These are phyloP conservation scores for Fusarium zealandicum DNA, from an alignment of 2,329 filamentous ascomycete genomes.

Conservation along the genomic window DNA sequence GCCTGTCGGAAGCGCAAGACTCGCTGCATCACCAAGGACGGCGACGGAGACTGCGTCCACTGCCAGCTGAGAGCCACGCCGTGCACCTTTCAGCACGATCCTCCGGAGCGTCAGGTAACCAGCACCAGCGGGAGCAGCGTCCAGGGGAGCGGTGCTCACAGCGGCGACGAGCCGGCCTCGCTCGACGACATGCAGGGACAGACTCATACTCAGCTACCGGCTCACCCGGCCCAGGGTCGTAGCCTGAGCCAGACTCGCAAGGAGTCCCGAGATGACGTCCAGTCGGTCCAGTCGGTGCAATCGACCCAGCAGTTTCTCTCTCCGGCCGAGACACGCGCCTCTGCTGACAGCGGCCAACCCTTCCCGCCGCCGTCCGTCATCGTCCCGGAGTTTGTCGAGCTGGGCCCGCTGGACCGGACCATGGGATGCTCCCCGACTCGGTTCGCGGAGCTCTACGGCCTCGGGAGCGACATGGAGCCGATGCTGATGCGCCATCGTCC, in stretches of 20 bases:
- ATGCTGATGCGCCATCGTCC: constrained; percentile 52
- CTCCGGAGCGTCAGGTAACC: constrained; percentile 38
- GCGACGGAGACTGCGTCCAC: constrained; percentile 40
- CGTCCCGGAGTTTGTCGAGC: constrained; percentile 19
- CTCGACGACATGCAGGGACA: constrained; percentile 17
- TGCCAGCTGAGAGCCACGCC: constrained; percentile 40
- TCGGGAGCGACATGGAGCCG: constrained; percentile 47
- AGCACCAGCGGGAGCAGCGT: constrained; percentile 23
- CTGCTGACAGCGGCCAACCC: constrained; percentile 32
- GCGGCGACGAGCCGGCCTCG: constrained; percentile 27
- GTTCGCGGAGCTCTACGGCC: constrained; percentile 45
- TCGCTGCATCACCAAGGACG: constrained; percentile 45
- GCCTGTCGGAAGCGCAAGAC: constrained; percentile 46
- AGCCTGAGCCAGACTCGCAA: constrained; percentile 30
- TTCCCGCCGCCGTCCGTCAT: constrained; percentile 27
- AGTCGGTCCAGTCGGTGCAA: constrained; percentile 34
- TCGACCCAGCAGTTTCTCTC: constrained; percentile 39
- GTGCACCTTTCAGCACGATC: constrained; percentile 44
- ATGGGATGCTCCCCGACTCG: constrained; percentile 38
- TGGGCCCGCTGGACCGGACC: constrained; percentile 31
- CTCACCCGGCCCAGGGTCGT: constrained; percentile 7
- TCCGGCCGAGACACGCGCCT: constrained; percentile 38
- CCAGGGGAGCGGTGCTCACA: constrained; percentile 16
- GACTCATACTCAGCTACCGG: constrained; percentile 2
- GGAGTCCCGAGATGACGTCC: constrained; percentile 36